phyloP scores from a whole-genome alignment of 2,329 filamentous ascomycete species.

The Diplodia intermedia region DNA sequence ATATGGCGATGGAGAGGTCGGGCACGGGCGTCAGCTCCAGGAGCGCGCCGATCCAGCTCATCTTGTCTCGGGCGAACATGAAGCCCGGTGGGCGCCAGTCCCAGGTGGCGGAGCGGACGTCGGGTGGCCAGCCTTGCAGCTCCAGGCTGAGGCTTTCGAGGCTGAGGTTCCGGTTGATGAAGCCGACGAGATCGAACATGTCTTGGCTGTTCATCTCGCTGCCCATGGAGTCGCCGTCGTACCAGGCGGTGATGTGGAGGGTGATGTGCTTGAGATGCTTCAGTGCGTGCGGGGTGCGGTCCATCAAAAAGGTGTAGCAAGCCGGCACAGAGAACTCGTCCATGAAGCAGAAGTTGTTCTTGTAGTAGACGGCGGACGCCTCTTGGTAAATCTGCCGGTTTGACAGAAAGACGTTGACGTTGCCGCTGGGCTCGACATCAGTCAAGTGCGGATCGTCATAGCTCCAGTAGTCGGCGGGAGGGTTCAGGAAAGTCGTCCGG shows the following conservation, averaged over 20 bases:
- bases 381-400: not conserved
- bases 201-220: not conserved
- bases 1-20: not conserved
- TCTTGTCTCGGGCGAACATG: fast-evolving
- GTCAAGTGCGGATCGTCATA: not conserved
- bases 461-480: not conserved
- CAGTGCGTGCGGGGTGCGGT: not conserved
- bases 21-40: not conserved
- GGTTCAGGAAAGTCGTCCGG: not conserved
- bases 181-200: not conserved
- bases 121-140: not conserved
- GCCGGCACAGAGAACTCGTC: not conserved
- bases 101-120: not conserved
- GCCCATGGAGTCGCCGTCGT: not conserved
- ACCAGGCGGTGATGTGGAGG: not conserved
- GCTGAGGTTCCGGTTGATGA: not conserved
- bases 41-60: not conserved
- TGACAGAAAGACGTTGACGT: not conserved
- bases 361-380: not conserved
- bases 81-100: not conserved
- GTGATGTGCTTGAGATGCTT: not conserved
- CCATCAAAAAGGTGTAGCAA: not conserved
- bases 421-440: not conserved
- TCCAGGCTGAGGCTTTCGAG: not conserved
- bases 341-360: not conserved